phyloP scores from a whole-genome alignment of 2,329 filamentous ascomycete species.

The Trichothecium sympodiale region DNA sequence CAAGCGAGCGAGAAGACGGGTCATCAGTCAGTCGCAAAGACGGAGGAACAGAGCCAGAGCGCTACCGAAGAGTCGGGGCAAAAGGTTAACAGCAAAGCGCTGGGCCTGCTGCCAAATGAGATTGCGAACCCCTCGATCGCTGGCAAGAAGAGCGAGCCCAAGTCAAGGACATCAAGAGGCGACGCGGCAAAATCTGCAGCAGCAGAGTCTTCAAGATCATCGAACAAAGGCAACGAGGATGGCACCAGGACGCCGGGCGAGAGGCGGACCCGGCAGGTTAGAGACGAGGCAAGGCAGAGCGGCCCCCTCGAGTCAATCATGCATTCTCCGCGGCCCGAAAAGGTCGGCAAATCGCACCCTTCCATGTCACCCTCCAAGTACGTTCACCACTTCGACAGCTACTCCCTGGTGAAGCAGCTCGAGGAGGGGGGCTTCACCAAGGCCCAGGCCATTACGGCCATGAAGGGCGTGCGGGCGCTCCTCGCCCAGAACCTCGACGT shows the following conservation, averaged over 20 bases:
- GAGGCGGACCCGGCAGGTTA: constrained; percentile 15
- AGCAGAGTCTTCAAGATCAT: constrained; percentile 5
- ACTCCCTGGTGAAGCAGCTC: constrained; percentile 74
- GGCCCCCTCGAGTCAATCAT: constrained; percentile 41
- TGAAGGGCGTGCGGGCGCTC: constrained; percentile 80
- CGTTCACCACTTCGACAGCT: constrained; percentile 95
- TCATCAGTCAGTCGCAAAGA: no score
- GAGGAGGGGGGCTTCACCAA: constrained; percentile 61
- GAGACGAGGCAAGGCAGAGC: constrained; percentile 27
- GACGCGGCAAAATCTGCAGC: constrained; percentile 6
- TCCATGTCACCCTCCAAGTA: constrained; percentile 67
- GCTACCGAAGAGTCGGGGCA: no score
- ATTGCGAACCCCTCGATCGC: not conserved
- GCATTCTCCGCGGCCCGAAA: constrained; percentile 29
- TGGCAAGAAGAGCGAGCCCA: not conserved
- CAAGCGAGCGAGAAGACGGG: no score
- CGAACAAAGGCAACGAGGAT: constrained; percentile 4
- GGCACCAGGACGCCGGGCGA: constrained; percentile 5
- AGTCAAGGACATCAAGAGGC: not conserved
- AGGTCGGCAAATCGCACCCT: constrained; percentile 39
- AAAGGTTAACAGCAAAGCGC: no score
- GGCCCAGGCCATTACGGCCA: constrained; percentile 68
- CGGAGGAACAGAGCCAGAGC: no score
- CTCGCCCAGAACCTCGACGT: constrained; percentile 70
- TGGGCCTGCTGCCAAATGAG: no score